Evolutionary conservation across 106 monocot genomes (phyloP).

Genomic region (Vanilla planifolia): DNA sequence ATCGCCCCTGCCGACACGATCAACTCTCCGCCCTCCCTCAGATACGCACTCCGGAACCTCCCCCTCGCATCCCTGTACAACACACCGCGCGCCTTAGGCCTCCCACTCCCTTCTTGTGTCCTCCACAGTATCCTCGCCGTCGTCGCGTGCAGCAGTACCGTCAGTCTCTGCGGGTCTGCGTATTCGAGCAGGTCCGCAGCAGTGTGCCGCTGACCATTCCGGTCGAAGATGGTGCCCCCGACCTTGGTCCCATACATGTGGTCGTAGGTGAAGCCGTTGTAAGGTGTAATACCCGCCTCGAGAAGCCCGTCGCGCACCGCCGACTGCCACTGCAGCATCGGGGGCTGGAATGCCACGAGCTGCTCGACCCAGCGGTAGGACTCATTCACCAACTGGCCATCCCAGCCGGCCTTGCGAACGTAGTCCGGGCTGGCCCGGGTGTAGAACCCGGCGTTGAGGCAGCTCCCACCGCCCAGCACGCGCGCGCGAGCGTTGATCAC

Average conservation of each 20-base stretch:
- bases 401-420: conserved; percentile 6
- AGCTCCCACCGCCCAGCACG: conserved; percentile 20
- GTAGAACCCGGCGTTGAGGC: conserved; percentile 23
- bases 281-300: conserved; percentile 12
- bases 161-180: conserved; percentile 19
- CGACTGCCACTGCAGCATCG: conserved; percentile 51
- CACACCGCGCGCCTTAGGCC: conserved; percentile 50
- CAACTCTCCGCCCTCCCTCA: conserved; percentile 38
- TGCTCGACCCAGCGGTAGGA: conserved; percentile 63
- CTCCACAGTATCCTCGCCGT: conserved; percentile 31
- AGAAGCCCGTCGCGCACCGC: conserved; percentile 66
- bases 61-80: conserved; percentile 44
- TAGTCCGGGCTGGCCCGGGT: conserved; percentile 14
- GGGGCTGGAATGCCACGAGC: conserved; percentile 32
- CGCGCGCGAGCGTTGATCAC: conserved; percentile 19
- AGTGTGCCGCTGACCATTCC: conserved; percentile 22
- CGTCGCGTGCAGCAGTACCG: conserved; percentile 56
- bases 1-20: conserved; percentile 62
- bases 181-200: conserved; percentile 38
- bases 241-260: conserved; percentile 20
- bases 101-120: background rate
- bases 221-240: conserved; percentile 14
- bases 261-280: conserved; percentile 22
- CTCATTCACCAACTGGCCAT: conserved; percentile 23
- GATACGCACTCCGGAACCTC: conserved; percentile 31